Evolutionary conservation across 208 protist genomes (phyloP).

Genomic region (Acanthamoeba healyi): DNA sequence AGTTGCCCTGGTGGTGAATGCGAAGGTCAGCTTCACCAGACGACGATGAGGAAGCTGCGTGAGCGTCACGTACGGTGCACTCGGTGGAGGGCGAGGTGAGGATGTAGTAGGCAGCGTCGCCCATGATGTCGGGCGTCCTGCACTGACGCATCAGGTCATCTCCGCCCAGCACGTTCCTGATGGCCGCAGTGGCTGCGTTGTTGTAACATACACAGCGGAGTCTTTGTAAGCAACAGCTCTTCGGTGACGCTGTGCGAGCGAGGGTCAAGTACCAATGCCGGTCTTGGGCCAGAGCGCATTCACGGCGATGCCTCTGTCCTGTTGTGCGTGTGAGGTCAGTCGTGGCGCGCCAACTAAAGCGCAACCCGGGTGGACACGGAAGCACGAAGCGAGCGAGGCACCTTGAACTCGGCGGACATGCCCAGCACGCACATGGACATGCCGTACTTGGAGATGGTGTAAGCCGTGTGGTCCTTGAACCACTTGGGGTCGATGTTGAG

Average conservation of each 20-base stretch:
- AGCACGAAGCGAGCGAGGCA: background rate
- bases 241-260: too few species aligned
- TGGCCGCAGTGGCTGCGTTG: slow-evolving; percentile 77
- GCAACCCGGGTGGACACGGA: background rate
- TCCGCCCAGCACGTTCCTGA: slow-evolving; percentile 77
- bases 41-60: background rate
- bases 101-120: slow-evolving; percentile 86
- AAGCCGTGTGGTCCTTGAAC: slow-evolving; percentile 88
- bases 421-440: slow-evolving; percentile 89
- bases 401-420: slow-evolving; percentile 87
- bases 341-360: background rate
- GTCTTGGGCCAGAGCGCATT: slow-evolving; percentile 89
- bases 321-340: background rate
- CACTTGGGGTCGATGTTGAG: slow-evolving; percentile 88
- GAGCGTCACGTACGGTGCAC: slow-evolving; percentile 27
- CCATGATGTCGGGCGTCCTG: slow-evolving; percentile 86
- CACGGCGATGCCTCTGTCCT: slow-evolving; percentile 78
- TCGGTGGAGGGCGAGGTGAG: slow-evolving; percentile 77
- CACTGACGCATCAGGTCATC: slow-evolving; percentile 78
- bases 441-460: slow-evolving; percentile 90
- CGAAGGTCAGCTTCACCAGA: too few species aligned
- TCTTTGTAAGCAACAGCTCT: too few species aligned
- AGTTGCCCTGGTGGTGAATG: background rate
- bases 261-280: slow-evolving; percentile 78
- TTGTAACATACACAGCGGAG: too few species aligned